A percentile compares a stretch with the other conserved stretches of the same genome.
Evolutionary conservation across 2,329 filamentous ascomycete genomes (phyloP).

Genomic region (Alternaria viburni): DNA sequence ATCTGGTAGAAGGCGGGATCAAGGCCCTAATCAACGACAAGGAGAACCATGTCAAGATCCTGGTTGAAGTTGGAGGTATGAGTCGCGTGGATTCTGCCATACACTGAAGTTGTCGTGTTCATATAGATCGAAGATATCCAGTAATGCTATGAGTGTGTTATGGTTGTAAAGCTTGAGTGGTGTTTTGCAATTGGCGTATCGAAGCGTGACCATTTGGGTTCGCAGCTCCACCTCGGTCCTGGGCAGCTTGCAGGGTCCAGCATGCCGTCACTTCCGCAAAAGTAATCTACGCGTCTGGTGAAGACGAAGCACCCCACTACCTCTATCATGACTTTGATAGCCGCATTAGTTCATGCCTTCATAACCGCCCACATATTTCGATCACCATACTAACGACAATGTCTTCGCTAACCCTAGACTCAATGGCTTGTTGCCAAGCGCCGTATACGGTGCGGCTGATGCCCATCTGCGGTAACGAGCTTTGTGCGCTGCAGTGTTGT

Average conservation of each 20-base stretch:
- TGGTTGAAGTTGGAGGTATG: constrained; percentile 56
- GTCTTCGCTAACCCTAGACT: constrained; percentile 10
- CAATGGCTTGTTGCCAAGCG: constrained; percentile 16
- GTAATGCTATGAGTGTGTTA: background rate
- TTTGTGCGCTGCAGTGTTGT: constrained; percentile 2
- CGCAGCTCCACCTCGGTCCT: background rate
- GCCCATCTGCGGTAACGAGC: constrained; percentile 1
- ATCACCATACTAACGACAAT: background rate
- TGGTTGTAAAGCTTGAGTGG: background rate
- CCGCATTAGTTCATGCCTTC: background rate
- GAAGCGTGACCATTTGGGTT: background rate
- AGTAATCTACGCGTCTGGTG: background rate
- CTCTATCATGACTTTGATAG: background rate
- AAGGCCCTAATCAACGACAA: constrained; percentile 64
- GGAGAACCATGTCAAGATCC: constrained; percentile 68
- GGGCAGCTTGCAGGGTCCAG: background rate
- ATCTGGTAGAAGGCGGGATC: constrained; percentile 65
- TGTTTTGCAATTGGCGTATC: background rate
- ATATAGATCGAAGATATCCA: background rate
- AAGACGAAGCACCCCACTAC: background rate
- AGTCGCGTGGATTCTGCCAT: constrained; percentile 18
- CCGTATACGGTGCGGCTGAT: constrained; percentile 20
- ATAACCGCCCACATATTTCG: background rate
- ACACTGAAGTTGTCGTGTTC: background rate
- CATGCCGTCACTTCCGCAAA: constrained; percentile 10